Evolutionary conservation across 352 stramenopile genomes (phyloP), one percentile per base, ranked within the genome.

Genomic region (Globisporangium canariense): DNA sequence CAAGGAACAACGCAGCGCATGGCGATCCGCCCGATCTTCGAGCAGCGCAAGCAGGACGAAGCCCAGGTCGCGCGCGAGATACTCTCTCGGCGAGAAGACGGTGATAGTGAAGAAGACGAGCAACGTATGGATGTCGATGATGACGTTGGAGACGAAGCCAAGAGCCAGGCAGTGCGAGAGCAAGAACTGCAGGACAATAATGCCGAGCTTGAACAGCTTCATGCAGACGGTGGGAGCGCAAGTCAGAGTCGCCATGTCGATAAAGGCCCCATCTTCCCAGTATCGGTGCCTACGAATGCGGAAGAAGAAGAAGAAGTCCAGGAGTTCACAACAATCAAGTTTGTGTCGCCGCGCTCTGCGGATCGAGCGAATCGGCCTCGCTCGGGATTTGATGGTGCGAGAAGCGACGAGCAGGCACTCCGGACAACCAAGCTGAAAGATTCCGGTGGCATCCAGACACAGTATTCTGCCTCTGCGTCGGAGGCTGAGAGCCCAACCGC

Each of bases 21-120:
- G 75, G 65, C 75, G 20, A 89, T 93, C n/a, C 76, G 81, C 4
- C 85, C 85, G 9, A 53, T 93, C 41, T 90, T 92, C 30, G 78
- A 89, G 67, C 71, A 89, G 51, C 73, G 78, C 2, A 76, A 73
- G 38, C 78, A 78, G 11, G 73, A 74, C 16, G 76, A 83, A 62
- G 70, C 72, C 34, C 62, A 75, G 16, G 32, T 73, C 13, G 57
- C 65, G 0, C 51, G 71, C 28, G 43, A 69, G 13, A 60, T 79
- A 14, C 70, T 85, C 2, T 51, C 63, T 2, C 69, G 65, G 38
- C 69, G 65, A 36, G 62, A 66, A n/a, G 60, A 70, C 14, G 63
- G 69, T 8, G 14, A 61, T 6, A 22, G 6, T 10, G 20, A 25
- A n/a, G 22, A 18, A 14, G 40, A 52, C 18, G 51, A 6, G 18